Conservation (phyloP, 345 rosid genomes). For the Sisymbrium altissimum region DNA sequence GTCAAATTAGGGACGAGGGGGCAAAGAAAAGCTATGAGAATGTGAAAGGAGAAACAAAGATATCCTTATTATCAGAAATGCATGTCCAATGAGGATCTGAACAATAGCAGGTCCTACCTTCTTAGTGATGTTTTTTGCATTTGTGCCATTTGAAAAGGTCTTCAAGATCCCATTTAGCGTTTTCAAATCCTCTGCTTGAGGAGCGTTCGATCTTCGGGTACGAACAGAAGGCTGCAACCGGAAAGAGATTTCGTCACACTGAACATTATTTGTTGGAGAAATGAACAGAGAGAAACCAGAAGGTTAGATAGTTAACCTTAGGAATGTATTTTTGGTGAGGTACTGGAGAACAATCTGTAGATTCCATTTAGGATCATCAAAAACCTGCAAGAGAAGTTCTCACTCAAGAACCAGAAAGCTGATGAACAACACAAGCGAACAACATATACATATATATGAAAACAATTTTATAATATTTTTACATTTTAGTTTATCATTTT, state of each 20-base stretch:
- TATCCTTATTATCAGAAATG: conserved; percentile 53
- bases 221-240: conserved; percentile 57
- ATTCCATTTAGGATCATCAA: conserved; percentile 78
- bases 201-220: conserved; percentile 53
- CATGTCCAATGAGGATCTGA: conserved; percentile 80
- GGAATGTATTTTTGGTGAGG: conserved; percentile 56
- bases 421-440: neutral
- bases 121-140: conserved; percentile 46
- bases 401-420: conserved; percentile 9
- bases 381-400: conserved; percentile 44
- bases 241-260: neutral
- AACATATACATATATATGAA: too few relatives aligned
- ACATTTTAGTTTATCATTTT: too few relatives aligned
- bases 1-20: neutral
- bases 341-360: conserved; percentile 66
- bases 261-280: neutral
- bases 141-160: conserved; percentile 45
- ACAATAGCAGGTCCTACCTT: conserved; percentile 49
- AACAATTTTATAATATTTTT: too few relatives aligned
- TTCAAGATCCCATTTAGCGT: conserved; percentile 55
- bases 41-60: conserved; percentile 12
- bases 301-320: conserved; percentile 41
- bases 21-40: neutral
- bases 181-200: conserved; percentile 34
- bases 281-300: neutral